Base-by-base conservation (phyloP, 768 basidiomycete genomes). In the Trichaptum fuscoviolaceum region DNA sequence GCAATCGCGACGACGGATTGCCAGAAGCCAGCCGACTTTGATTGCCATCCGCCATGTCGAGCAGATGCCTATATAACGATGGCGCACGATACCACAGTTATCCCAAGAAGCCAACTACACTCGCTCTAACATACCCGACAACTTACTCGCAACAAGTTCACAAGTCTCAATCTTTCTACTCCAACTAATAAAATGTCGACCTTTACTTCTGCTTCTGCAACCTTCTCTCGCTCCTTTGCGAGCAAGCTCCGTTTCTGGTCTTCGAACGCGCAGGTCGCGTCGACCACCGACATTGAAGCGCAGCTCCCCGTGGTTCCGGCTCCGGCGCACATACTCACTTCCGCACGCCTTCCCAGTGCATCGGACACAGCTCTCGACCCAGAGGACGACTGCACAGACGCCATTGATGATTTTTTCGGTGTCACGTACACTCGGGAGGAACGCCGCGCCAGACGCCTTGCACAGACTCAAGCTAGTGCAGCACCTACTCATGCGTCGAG, bases 251-350 rank as follows among this genome's bases (percentile, higher is more conserved):
- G 42, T 20, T 52, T 52, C 42, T 52, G 42, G 42, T 52, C 42
- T 52, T 52, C 42, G 42, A 52, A 52, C 42, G 42, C 42, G 42
- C 42, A 52, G 42, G 42, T 52, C 42, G 42, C 42, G 42, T 52
- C 10, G 42, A 52, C 12, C 42, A 52, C 3, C 10, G 42, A 52
- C 42, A 52, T 52, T 20, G 42, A 52, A 20, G 42, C 42, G 2
- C 42, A 52, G 42, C 42, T 52, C 10, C 42, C 42, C 42, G 42
- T 2, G 3, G 42, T 20, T 15, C 42, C 42, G 42, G 42, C 42
- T 6, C 42, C 42, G 42, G 42, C 42, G 42, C 20, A 52, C 42
- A 52, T 12, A 15, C 5, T 12, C 10, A 15, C 42, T 52, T 52
- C 42, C 15, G 42, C 42, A 20, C 42, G 42, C 42, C 42, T 52